Conservation (phyloP, 2,329 filamentous ascomycete species). For the Fusarium paranaense region DNA sequence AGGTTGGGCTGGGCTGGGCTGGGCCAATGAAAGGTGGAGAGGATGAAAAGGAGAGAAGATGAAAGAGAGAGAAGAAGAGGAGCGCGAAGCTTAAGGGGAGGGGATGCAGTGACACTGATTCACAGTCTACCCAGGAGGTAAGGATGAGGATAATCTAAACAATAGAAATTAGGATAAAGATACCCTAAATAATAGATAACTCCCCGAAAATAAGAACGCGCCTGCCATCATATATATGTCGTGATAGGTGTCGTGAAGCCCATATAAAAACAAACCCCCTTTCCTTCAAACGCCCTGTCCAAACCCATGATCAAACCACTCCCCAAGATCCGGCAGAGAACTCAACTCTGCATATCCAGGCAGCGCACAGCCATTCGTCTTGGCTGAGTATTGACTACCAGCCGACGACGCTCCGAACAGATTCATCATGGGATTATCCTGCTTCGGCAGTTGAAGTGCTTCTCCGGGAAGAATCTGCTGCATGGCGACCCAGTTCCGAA, state of each 20-base stretch:
- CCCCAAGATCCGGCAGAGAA: constrained; percentile 17
- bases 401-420: background rate
- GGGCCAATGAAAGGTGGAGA: too few relatives aligned
- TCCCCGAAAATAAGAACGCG: background rate
- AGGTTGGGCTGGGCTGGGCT: too few relatives aligned
- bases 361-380: background rate
- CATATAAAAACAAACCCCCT: background rate
- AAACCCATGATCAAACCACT: constrained; percentile 28
- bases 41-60: background rate
- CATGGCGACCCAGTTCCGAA: constrained; percentile 36
- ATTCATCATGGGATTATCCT: constrained; percentile 7
- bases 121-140: background rate
- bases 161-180: background rate
- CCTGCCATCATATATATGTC: background rate
- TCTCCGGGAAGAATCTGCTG: constrained; percentile 33
- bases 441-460: constrained; percentile 2
- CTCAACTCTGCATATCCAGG: constrained; percentile 14
- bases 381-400: background rate
- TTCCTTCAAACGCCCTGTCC: background rate
- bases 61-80: background rate
- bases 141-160: background rate
- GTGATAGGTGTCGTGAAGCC: background rate
- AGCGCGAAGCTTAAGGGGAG: background rate
- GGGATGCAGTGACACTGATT: background rate
- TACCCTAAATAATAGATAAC: background rate